Percentiles rank a stretch among this genome's conserved stretches.
Evolutionary conservation across 805 yeast genomes (phyloP).

Genomic region (Candida khao-thaluensis): DNA sequence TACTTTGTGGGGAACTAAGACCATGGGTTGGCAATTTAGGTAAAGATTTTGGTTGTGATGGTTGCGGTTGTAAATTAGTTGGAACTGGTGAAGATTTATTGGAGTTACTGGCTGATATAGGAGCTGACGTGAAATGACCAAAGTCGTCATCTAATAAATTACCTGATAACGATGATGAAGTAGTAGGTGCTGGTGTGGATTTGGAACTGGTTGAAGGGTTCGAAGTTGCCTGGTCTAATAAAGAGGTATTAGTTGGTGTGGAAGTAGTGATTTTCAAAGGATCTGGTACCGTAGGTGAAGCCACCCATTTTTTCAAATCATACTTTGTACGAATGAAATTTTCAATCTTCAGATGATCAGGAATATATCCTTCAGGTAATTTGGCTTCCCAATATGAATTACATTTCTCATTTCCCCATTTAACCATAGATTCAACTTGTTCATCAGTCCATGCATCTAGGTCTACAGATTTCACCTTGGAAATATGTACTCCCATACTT

Average conservation of each 20-base stretch:
- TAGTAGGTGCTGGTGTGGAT: constrained; percentile 5
- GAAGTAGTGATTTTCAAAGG: constrained; percentile 42
- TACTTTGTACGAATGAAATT: constrained; percentile 91
- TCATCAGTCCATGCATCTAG: constrained; percentile 96
- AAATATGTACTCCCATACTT: constrained; percentile 92
- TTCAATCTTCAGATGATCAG: constrained; percentile 81
- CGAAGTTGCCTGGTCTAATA: not conserved
- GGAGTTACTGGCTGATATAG: constrained; percentile 11
- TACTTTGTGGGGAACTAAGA: constrained; percentile 27
- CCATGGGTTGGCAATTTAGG: constrained; percentile 16
- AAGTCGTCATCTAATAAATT: constrained; percentile 41
- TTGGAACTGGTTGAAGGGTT: constrained; percentile 1
- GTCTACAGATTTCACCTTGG: constrained; percentile 90
- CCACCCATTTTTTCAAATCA: constrained; percentile 85
- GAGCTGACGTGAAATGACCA: constrained; percentile 40
- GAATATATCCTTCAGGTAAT: constrained; percentile 67
- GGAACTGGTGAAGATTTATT: constrained; percentile 24
- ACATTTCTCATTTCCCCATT: constrained; percentile 83
- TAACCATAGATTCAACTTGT: constrained; percentile 75
- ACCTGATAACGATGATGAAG: constrained; percentile 3
- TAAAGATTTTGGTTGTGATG: constrained; percentile 9
- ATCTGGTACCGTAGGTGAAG: constrained; percentile 55
- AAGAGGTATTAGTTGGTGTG: not conserved
- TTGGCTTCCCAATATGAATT: constrained; percentile 83
- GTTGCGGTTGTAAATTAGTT: constrained; percentile 6